phyloP scores from a whole-genome alignment of 129 eudicot genomes.

The Deinandra increscens region DNA sequence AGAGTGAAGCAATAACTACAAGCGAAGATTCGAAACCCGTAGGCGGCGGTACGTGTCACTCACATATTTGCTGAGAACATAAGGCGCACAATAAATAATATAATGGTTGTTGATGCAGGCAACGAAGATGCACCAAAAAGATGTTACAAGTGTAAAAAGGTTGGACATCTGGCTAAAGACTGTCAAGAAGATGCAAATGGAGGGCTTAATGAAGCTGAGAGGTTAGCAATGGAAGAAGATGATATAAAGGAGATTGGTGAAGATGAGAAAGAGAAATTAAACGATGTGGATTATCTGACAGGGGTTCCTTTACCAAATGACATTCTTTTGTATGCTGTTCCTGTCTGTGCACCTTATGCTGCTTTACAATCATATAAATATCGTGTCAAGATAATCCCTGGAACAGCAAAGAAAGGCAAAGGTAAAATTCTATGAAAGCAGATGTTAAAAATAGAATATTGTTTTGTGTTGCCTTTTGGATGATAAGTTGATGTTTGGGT shows the following conservation, averaged over 20 bases:
- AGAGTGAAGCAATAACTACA: constrained; percentile 34
- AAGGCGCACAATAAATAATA: neutral
- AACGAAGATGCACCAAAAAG: constrained; percentile 54
- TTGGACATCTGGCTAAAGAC: constrained; percentile 79
- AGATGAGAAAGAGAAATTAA: constrained; percentile 82
- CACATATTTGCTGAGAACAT: constrained; percentile 3
- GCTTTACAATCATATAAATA: constrained; percentile 91
- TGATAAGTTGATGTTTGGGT: constrained; percentile 1
- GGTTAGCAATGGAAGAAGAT: constrained; percentile 85
- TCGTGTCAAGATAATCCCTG: constrained; percentile 86
- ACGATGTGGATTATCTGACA: constrained; percentile 84
- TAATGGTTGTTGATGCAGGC: constrained; percentile 26
- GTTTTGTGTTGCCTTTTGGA: neutral
- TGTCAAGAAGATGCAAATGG: constrained; percentile 52
- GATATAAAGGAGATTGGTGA: constrained; percentile 92
- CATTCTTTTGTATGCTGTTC: constrained; percentile 82
- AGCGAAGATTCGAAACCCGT: constrained; percentile 32
- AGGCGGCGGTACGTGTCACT: constrained; percentile 45
- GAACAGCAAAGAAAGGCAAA: constrained; percentile 92
- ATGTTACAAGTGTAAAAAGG: constrained; percentile 89
- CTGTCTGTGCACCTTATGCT: constrained; percentile 92
- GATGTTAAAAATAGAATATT: neutral
- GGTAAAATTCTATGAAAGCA: constrained; percentile 44
- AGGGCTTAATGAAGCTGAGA: constrained; percentile 49
- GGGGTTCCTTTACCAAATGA: constrained; percentile 81